These are phyloP conservation scores for Colletotrichum sp. DNA, from an alignment of 2,329 filamentous ascomycete genomes.

Conservation along the genomic window DNA sequence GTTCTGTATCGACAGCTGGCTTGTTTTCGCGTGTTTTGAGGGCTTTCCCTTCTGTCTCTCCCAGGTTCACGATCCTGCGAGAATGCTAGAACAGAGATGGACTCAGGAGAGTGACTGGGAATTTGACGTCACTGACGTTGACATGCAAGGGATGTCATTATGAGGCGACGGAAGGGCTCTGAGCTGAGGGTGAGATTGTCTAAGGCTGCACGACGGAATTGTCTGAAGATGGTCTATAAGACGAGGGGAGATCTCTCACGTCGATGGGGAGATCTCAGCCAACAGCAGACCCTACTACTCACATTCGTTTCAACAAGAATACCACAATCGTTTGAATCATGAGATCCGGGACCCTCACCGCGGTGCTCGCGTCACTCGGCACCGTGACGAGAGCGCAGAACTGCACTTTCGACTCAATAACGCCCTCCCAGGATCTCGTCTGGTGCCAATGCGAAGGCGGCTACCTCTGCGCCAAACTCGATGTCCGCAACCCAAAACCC, in stretches of 20 bases:
- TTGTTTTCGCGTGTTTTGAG: not conserved
- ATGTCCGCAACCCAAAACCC: not conserved
- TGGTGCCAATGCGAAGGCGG: slow-evolving; percentile 37
- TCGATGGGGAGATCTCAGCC: not conserved
- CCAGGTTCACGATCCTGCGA: not conserved
- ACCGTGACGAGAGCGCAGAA: slow-evolving; percentile 26
- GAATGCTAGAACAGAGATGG: not conserved
- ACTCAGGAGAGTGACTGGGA: not conserved
- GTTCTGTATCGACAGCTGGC: not conserved
- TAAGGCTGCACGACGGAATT: not conserved
- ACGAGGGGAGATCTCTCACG: not conserved
- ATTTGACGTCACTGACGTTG: not conserved
- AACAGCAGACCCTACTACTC: not conserved
- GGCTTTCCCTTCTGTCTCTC: not conserved
- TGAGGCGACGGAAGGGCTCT: not conserved
- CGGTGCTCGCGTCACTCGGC: not conserved
- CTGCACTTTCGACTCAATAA: not conserved
- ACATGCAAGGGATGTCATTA: not conserved
- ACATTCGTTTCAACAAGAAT: not conserved
- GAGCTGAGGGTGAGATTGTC: not conserved
- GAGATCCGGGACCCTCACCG: not conserved
- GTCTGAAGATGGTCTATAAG: not conserved
- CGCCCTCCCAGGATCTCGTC: slow-evolving; percentile 21
- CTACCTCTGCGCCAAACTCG: slow-evolving; percentile 44
- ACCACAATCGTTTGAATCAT: not conserved